phyloP scores from a whole-genome alignment of 1,284 basidiomycete species.

The Abortiporus biennis region DNA sequence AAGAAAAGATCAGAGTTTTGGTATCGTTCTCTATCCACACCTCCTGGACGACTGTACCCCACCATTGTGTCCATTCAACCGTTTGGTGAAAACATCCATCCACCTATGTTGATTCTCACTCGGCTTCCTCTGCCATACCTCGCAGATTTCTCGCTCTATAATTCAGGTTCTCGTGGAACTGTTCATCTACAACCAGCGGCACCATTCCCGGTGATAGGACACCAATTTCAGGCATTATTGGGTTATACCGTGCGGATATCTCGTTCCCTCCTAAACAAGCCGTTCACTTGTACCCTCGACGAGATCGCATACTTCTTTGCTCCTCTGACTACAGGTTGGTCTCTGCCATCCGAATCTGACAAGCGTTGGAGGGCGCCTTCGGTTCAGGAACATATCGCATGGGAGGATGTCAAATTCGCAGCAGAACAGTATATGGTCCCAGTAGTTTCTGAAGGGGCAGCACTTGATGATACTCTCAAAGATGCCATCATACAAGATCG shows the following conservation, averaged over 20 bases:
- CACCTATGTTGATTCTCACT: conserved; percentile 60
- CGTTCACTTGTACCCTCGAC: conserved; percentile 44
- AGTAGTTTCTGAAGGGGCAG: conserved; percentile 37
- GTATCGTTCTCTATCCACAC: conserved; percentile 32
- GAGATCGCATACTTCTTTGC: conserved; percentile 59
- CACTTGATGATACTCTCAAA: conserved; percentile 35
- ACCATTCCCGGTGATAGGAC: conserved; percentile 42
- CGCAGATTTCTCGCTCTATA: conserved; percentile 50
- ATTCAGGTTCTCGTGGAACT: conserved; percentile 36
- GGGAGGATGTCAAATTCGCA: conserved; percentile 53
- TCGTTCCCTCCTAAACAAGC: conserved; percentile 62
- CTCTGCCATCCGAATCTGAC: conserved; percentile 33
- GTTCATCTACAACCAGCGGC: conserved; percentile 40
- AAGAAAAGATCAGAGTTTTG: conserved; percentile 60
- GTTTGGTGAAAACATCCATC: conserved; percentile 28
- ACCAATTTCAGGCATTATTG: conserved; percentile 42
- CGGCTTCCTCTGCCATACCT: conserved; percentile 56
- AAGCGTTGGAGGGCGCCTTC: too few relatives aligned
- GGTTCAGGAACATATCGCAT: too few relatives aligned
- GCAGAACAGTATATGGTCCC: conserved; percentile 44
- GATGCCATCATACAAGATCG: conserved; percentile 72
- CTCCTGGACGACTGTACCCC: conserved; percentile 41
- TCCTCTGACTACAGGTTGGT: conserved; percentile 37
- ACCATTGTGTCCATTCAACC: conserved; percentile 36
- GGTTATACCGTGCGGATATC: conserved; percentile 58